Conservation (phyloP, 2,329 filamentous ascomycete genomes). For the Fonsecaea pedrosoi region DNA sequence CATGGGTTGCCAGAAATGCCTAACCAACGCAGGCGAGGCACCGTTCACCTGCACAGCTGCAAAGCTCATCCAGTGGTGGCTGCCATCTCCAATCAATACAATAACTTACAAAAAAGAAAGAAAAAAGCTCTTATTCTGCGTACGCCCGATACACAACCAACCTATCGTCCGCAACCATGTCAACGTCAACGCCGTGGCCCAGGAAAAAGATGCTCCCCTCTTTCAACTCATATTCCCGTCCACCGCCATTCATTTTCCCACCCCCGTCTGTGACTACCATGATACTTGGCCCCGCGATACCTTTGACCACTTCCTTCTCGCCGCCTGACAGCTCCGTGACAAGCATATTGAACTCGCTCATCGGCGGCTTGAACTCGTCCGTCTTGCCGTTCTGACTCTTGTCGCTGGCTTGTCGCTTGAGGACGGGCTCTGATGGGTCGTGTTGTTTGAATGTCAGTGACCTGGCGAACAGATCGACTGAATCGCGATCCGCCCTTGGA, state of each 20-base stretch:
- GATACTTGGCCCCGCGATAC: constrained; percentile 67
- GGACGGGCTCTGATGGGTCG: constrained; percentile 61
- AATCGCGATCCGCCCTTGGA: constrained; percentile 68
- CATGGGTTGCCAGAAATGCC: background rate
- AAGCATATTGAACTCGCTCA: constrained; percentile 76
- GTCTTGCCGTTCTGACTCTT: constrained; percentile 67
- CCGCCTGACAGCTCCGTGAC: constrained; percentile 62
- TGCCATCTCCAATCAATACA: no score
- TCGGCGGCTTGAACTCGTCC: constrained; percentile 67
- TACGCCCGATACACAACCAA: constrained; percentile 59
- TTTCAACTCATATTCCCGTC: constrained; percentile 60
- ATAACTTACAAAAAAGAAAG: background rate
- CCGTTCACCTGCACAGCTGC: background rate
- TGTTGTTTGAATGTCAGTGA: constrained; percentile 71
- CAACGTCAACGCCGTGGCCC: constrained; percentile 62
- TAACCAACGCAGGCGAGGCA: background rate
- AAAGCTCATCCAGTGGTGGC: background rate
- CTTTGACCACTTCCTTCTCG: constrained; percentile 64
- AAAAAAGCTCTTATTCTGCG: constrained; percentile 42
- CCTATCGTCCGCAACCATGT: constrained; percentile 48
- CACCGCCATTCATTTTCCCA: constrained; percentile 63
- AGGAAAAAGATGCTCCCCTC: constrained; percentile 72
- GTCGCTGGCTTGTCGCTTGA: constrained; percentile 58
- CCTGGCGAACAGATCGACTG: constrained; percentile 67
- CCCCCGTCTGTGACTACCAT: constrained; percentile 67